Conservation (phyloP, 257 asterid species). For the Solanum etuberosum region DNA sequence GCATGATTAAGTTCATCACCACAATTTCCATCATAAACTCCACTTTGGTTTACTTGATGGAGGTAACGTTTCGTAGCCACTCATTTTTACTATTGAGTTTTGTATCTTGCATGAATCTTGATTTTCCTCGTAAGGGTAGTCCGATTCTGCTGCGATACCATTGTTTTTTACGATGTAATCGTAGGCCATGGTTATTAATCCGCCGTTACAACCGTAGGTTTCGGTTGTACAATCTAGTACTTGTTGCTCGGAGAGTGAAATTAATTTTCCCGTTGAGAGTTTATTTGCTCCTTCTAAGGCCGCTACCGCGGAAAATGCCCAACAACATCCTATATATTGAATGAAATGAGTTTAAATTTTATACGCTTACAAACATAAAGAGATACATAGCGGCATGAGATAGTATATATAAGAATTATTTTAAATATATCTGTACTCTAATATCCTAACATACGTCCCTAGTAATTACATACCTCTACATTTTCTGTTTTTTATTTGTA, state of each 20-base stretch:
- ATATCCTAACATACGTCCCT: too few species aligned
- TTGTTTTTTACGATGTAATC: constrained; percentile 1
- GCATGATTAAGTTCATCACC: not conserved
- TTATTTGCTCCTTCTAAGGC: constrained; percentile 5
- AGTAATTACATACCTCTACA: too few species aligned
- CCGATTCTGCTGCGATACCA: not conserved
- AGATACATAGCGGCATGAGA: too few species aligned
- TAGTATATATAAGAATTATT: too few species aligned
- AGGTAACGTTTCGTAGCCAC: not conserved
- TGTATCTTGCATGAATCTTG: constrained; percentile 6
- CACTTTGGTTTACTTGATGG: not conserved
- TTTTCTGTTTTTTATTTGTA: too few species aligned
- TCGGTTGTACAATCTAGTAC: not conserved
- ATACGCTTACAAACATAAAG: too few species aligned
- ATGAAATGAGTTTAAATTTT: too few species aligned
- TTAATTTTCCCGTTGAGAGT: not conserved
- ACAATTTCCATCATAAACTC: not conserved
- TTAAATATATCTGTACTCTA: too few species aligned
- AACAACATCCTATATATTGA: constrained; percentile 1
- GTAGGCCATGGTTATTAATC: constrained; percentile 4
- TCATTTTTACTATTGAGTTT: not conserved
- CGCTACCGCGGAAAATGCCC: constrained; percentile 6
- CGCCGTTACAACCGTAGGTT: not conserved
- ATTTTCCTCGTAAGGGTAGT: constrained; percentile 4
- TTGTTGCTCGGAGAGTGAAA: constrained; percentile 1